A percentile compares a stretch with the other conserved stretches of the same genome.
These are phyloP conservation scores for Pachyrhizus erosus DNA, from an alignment of 306 rosid species.

Conservation along the genomic window DNA sequence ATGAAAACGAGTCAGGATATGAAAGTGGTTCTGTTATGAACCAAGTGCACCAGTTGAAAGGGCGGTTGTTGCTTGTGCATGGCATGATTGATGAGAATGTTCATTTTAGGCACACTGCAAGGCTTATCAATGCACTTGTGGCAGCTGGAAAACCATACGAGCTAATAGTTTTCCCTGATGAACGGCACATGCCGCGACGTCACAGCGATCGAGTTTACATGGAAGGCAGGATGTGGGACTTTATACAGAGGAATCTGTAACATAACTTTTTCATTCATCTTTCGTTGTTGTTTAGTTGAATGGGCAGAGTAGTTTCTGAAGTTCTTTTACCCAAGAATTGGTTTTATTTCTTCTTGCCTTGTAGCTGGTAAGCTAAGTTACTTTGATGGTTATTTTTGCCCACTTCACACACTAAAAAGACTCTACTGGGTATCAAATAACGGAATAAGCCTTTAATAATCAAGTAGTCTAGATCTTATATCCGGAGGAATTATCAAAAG, in stretches of 20 bases:
- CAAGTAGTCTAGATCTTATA: background rate
- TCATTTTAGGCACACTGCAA: slow-evolving; percentile 95
- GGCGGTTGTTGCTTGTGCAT: slow-evolving; percentile 80
- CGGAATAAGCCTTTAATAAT: background rate
- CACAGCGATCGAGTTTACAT: slow-evolving; percentile 80
- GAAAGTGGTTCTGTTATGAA: slow-evolving; percentile 73
- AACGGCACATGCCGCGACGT: slow-evolving; percentile 94
- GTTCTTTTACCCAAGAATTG: slow-evolving; percentile 24
- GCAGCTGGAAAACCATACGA: slow-evolving; percentile 85
- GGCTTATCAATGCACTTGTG: slow-evolving; percentile 88
- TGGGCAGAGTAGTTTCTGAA: slow-evolving; percentile 24
- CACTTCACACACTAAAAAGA: slow-evolving; percentile 22
- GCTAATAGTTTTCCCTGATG: slow-evolving; percentile 86
- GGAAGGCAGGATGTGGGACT: slow-evolving; percentile 98
- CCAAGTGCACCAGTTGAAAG: slow-evolving; percentile 76
- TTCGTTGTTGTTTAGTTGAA: slow-evolving; percentile 37
- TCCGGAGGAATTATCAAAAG: background rate
- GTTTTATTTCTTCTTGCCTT: slow-evolving; percentile 33
- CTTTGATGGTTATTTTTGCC: slow-evolving; percentile 29
- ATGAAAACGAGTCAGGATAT: slow-evolving; percentile 55
- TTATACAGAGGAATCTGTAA: slow-evolving; percentile 77
- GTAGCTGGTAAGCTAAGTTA: slow-evolving; percentile 32
- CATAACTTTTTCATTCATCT: slow-evolving; percentile 35
- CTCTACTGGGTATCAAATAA: slow-evolving; percentile 25
- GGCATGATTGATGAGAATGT: slow-evolving; percentile 99